Evolutionary conservation across 305 asterid genomes (phyloP), one percentile per base, ranked within the genome.

Genomic region (Stenogyne calaminthoides): DNA sequence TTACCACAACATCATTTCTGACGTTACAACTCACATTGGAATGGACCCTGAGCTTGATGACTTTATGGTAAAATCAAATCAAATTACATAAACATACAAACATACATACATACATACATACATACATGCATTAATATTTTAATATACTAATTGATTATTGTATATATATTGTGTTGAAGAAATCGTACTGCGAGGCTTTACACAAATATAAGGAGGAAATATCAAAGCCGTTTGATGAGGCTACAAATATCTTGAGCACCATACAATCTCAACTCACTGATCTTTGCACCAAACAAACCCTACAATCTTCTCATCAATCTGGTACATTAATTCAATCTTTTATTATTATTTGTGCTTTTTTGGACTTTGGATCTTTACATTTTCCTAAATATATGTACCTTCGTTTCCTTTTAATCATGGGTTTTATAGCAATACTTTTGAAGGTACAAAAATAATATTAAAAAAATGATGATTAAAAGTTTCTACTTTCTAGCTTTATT

Each of bases 151-250:
- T 14, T 14, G 15, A 44, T 44, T n/a, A n/a, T n/a, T n/a, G n/a
- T n/a, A 1, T 1, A 44, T 9, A 11, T 20, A 36, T 9, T 44
- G 2, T n/a, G 2, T 40, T 69, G 73, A 76, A 89, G 96, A 89
- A 71, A 84, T 87, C 94, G 27, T 92, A 87, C 65, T 88, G 96
- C 80, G 88, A 84, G 27, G 84, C 85, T 32, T 76, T 92, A 57
- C 73, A 76, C 25, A 88, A 86, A 46, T 92, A 79, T 66, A 90
- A 86, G 78, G 92, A 84, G 80, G 94, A 90, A 56, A 47, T 92
- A 9, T 80, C 87, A 40, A 92, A 85, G 87, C 96, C 96, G 11
- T 88, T 90, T 63, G 91, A 90, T 27, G 98, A 92, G 80, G 96
- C 98, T 9, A 85, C 88, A 0, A 80, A 69, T 70, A 90, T 92